These are phyloP conservation scores for Drechslerella coelobrocha DNA, from an alignment of 2,329 filamentous ascomycete genomes.

Conservation along the genomic window DNA sequence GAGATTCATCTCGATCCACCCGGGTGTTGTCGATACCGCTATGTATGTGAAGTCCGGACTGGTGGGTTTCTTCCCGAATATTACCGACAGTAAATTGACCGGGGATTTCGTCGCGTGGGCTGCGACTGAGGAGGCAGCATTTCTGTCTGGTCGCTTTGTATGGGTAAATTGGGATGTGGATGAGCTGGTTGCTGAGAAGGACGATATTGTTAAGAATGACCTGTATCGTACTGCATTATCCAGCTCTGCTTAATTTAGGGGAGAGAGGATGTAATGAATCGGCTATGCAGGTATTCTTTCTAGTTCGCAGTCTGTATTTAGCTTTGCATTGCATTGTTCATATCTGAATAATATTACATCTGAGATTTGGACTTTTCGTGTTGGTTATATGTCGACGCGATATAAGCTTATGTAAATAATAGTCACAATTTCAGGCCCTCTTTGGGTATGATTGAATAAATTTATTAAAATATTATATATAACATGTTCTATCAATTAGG, in stretches of 20 bases:
- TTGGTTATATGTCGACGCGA: too few species aligned
- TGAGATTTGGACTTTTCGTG: too few species aligned
- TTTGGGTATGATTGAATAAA: too few species aligned
- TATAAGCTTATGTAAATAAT: too few species aligned
- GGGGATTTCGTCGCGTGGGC: conserved; percentile 61
- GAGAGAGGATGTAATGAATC: too few species aligned
- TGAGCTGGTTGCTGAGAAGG: conserved; percentile 57
- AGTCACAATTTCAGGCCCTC: too few species aligned
- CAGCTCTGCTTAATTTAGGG: neutral
- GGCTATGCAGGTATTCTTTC: too few species aligned
- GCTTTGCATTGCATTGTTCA: too few species aligned
- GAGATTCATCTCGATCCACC: conserved; percentile 3
- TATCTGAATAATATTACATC: too few species aligned
- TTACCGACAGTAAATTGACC: conserved; percentile 54
- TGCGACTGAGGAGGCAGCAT: conserved; percentile 60
- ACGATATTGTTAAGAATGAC: conserved; percentile 6
- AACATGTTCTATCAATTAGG: too few species aligned
- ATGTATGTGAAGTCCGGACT: conserved; percentile 7
- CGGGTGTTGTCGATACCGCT: conserved; percentile 1
- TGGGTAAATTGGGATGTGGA: conserved; percentile 65
- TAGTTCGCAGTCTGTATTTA: too few species aligned
- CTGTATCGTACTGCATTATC: conserved; percentile 4
- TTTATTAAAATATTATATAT: too few species aligned
- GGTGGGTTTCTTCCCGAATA: neutral
- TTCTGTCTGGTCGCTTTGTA: conserved; percentile 61